These are phyloP conservation scores for Penicillium digitatum DNA, from an alignment of 2,329 filamentous ascomycete genomes.

Conservation along the genomic window DNA sequence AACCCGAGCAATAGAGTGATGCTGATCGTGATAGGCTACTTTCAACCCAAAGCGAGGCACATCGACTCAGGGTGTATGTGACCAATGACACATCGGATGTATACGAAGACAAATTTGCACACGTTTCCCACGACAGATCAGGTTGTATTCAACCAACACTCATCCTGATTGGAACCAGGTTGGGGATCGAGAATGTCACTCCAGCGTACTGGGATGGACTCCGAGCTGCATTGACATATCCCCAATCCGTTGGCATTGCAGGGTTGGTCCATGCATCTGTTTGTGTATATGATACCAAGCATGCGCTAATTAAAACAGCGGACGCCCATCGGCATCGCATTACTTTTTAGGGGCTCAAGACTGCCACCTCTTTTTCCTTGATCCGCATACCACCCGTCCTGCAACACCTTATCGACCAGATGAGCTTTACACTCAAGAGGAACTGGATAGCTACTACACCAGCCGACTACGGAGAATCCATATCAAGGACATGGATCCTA, in stretches of 20 bases:
- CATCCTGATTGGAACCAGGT: constrained; percentile 78
- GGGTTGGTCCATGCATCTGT: constrained; percentile 57
- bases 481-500: constrained; percentile 91
- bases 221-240: constrained; percentile 75
- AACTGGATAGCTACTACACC: constrained; percentile 82
- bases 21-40: constrained; percentile 59
- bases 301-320: constrained; percentile 51
- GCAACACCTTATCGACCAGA: constrained; percentile 61
- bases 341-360: constrained; percentile 72
- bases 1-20: background rate
- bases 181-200: constrained; percentile 92
- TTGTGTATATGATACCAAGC: constrained; percentile 17
- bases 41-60: constrained; percentile 59
- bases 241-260: constrained; percentile 92
- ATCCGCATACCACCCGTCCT: constrained; percentile 81
- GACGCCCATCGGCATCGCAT: constrained; percentile 84
- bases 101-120: constrained; percentile 83
- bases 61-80: constrained; percentile 74
- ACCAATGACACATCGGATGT: constrained; percentile 88
- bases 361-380: constrained; percentile 84
- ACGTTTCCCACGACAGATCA: constrained; percentile 65
- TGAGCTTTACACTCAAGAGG: constrained; percentile 60
- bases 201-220: constrained; percentile 95
- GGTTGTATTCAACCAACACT: constrained; percentile 74
- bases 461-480: constrained; percentile 76